These are phyloP conservation scores for Hyaloperonospora brassicae DNA, from an alignment of 352 stramenopile genomes.

Conservation along the genomic window DNA sequence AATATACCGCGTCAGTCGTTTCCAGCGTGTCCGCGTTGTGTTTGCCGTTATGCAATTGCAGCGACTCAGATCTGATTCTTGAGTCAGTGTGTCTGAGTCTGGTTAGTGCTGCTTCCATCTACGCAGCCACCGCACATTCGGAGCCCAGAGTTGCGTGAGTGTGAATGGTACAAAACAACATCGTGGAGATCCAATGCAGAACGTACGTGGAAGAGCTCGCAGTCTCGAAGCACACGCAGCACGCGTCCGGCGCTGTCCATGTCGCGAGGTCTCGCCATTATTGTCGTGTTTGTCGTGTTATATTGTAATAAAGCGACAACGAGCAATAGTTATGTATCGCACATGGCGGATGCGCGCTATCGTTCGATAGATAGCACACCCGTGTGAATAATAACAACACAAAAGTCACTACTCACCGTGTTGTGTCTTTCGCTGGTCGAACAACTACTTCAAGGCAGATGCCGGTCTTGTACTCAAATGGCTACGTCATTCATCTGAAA, in stretches of 20 bases:
- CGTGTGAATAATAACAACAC: too few relatives aligned
- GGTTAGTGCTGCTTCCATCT: conserved; percentile 40
- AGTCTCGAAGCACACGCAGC: conserved; percentile 33
- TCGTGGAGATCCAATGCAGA: background rate
- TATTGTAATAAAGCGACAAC: too few relatives aligned
- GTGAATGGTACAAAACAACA: background rate
- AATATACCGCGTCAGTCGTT: conserved; percentile 10
- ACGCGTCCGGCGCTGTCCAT: conserved; percentile 30
- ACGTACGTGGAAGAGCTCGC: conserved; percentile 38
- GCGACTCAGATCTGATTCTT: conserved; percentile 20
- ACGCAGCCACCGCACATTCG: conserved; percentile 6
- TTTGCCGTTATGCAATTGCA: conserved; percentile 5
- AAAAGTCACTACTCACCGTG: too few relatives aligned
- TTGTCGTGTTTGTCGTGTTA: too few relatives aligned
- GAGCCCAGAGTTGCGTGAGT: too few relatives aligned
- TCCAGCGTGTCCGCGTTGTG: conserved; percentile 10
- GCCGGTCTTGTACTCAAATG: too few relatives aligned
- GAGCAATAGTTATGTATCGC: too few relatives aligned
- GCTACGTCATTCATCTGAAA: too few relatives aligned
- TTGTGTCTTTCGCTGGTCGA: too few relatives aligned
- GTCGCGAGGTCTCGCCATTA: too few relatives aligned
- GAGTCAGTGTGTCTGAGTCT: conserved; percentile 6
- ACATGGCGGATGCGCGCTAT: background rate
- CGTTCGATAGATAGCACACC: background rate
- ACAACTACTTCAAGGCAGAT: too few relatives aligned